Percentiles rank a stretch among this genome's conserved stretches.
Conservation (phyloP, 1,139 yeast species). For the Debaryomycetaceae sp. region DNA sequence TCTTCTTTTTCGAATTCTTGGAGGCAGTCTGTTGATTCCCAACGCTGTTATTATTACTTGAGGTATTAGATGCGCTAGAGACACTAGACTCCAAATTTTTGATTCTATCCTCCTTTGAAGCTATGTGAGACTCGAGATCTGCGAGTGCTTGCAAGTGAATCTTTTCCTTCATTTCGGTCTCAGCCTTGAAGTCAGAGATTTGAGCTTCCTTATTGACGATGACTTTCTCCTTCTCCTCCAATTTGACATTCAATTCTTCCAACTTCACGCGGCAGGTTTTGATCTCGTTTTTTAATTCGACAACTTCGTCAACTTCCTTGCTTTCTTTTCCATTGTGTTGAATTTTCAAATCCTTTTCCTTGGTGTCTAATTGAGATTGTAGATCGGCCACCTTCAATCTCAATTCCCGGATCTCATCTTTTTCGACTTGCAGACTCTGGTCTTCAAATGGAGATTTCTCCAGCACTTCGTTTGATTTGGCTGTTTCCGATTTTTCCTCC, state of each 20-base stretch:
- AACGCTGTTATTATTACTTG: not conserved
- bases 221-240: not conserved
- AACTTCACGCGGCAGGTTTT: not conserved
- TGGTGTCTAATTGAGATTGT: conserved; percentile 8
- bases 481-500: not conserved
- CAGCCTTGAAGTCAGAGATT: not conserved
- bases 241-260: not conserved
- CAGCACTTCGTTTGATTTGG: not conserved
- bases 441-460: not conserved
- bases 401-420: conserved; percentile 13
- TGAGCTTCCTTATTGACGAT: not conserved
- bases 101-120: not conserved
- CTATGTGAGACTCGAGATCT: not conserved
- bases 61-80: not conserved
- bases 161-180: not conserved
- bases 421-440: conserved; percentile 10
- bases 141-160: not conserved
- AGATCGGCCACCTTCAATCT: conserved; percentile 8
- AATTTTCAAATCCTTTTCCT: conserved; percentile 4
- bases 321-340: conserved; percentile 6
- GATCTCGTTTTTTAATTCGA: not conserved
- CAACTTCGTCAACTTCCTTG: conserved; percentile 2
- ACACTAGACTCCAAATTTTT: not conserved
- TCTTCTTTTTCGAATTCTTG: not conserved
- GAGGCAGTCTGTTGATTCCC: not conserved